phyloP scores from a whole-genome alignment of 208 protist genomes.

The Sergeia podlipaevii region DNA sequence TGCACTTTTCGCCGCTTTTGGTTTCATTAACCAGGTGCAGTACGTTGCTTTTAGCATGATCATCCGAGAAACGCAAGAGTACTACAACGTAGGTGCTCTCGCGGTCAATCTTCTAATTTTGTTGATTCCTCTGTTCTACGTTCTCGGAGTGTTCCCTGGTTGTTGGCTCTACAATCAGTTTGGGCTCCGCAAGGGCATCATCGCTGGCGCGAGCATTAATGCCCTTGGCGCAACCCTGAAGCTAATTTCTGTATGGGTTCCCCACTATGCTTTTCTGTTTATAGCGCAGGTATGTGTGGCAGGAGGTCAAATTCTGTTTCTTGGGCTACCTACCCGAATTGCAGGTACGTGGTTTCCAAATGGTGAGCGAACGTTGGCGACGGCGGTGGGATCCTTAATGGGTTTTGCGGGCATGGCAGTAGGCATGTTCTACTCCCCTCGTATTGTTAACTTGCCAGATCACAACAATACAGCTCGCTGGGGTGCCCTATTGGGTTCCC shows the following conservation, averaged over 20 bases:
- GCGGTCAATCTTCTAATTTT: constrained; percentile 38
- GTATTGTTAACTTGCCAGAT: constrained; percentile 32
- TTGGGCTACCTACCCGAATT: constrained; percentile 33
- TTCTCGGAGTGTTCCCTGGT: constrained; percentile 28
- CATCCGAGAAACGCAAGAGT: constrained; percentile 26
- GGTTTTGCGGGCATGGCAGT: constrained; percentile 55
- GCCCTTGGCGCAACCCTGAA: constrained; percentile 26
- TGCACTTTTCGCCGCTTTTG: constrained; percentile 22
- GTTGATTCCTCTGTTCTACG: constrained; percentile 34
- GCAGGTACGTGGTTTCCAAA: constrained; percentile 48
- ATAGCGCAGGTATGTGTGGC: constrained; percentile 37
- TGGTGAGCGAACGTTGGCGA: constrained; percentile 41
- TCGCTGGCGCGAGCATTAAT: constrained; percentile 21
- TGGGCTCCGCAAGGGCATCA: constrained; percentile 40
- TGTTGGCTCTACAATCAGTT: constrained; percentile 36
- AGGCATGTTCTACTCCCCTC: constrained; percentile 54
- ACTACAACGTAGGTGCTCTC: constrained; percentile 26
- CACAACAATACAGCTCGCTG: constrained; percentile 12
- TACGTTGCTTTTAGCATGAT: constrained; percentile 42
- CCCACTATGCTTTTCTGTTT: constrained; percentile 28
- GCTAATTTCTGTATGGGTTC: constrained; percentile 31
- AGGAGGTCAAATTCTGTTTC: constrained; percentile 29
- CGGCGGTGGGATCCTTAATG: constrained; percentile 31
- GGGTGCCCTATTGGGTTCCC: constrained; percentile 24
- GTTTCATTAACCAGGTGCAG: constrained; percentile 44